These are phyloP conservation scores for Petunia secreta DNA, from an alignment of 257 asterid species.

Conservation along the genomic window DNA sequence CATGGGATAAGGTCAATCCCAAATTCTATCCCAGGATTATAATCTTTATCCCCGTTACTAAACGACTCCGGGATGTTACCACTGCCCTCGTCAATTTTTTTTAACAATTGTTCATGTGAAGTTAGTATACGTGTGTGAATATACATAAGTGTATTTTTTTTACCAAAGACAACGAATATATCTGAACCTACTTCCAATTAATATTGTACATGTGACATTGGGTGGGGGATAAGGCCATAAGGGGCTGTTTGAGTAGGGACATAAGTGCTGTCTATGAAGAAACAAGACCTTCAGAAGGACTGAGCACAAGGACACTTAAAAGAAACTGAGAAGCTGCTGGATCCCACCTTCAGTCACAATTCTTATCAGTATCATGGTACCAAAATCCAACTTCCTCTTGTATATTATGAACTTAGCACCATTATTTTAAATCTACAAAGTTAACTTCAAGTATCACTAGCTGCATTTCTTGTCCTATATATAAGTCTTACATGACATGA, in stretches of 20 bases:
- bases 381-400: background rate
- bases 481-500: background rate
- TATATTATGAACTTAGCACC: background rate
- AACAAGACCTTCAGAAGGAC: background rate
- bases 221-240: too few relatives aligned
- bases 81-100: too few relatives aligned
- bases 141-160: too few relatives aligned
- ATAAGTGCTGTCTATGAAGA: background rate
- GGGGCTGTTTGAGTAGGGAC: slow-evolving; percentile 11
- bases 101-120: too few relatives aligned
- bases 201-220: background rate
- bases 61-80: too few relatives aligned
- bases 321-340: slow-evolving; percentile 5
- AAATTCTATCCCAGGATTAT: too few relatives aligned
- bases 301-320: slow-evolving; percentile 5
- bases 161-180: background rate
- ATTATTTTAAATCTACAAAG: background rate
- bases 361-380: background rate
- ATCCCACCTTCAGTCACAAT: background rate
- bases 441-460: background rate
- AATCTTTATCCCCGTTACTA: too few relatives aligned
- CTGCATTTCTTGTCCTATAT: slow-evolving; percentile 4
- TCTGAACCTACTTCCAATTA: background rate
- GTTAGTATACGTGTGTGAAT: too few relatives aligned
- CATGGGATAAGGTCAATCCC: too few relatives aligned